A percentile compares a stretch with the other conserved stretches of the same genome.
Conservation (phyloP, 176 grass and related monocot species). For the Secale cereale region DNA sequence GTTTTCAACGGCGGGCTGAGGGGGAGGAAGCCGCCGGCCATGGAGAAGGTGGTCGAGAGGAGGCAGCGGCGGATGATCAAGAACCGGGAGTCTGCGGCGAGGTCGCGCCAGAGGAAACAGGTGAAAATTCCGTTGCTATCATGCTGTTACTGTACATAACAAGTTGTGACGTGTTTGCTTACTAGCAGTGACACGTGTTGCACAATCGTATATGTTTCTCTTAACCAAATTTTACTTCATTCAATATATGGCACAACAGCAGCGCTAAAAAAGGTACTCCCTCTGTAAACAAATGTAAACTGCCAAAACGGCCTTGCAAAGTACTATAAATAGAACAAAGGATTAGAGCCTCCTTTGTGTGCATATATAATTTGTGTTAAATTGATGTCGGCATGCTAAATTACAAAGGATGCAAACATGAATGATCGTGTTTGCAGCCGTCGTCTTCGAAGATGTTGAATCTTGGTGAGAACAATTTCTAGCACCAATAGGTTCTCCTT, state of each 20-base stretch:
- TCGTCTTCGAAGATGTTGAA: neutral
- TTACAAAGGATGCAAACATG: neutral
- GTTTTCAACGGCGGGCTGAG: slow-evolving; percentile 51
- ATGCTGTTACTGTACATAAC: neutral
- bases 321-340: neutral
- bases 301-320: too few relatives aligned
- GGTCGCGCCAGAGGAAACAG: slow-evolving; percentile 83
- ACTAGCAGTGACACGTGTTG: slow-evolving; percentile 9
- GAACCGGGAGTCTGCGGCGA: slow-evolving; percentile 81
- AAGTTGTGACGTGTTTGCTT: neutral
- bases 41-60: slow-evolving; percentile 82
- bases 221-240: neutral
- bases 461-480: neutral
- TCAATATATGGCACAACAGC: neutral
- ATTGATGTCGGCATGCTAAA: neutral
- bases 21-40: slow-evolving; percentile 51
- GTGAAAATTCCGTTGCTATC: slow-evolving; percentile 33
- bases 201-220: neutral
- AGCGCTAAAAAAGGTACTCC: neutral
- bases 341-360: neutral
- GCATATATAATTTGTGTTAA: neutral
- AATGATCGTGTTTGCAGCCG: neutral
- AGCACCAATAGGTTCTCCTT: neutral
- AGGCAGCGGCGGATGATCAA: slow-evolving; percentile 90
- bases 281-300: neutral